Evolutionary conservation across 202 grass and related monocot genomes (phyloP), one percentile per base, ranked within the genome.

Genomic region (Cymbopogon flexuosus): DNA sequence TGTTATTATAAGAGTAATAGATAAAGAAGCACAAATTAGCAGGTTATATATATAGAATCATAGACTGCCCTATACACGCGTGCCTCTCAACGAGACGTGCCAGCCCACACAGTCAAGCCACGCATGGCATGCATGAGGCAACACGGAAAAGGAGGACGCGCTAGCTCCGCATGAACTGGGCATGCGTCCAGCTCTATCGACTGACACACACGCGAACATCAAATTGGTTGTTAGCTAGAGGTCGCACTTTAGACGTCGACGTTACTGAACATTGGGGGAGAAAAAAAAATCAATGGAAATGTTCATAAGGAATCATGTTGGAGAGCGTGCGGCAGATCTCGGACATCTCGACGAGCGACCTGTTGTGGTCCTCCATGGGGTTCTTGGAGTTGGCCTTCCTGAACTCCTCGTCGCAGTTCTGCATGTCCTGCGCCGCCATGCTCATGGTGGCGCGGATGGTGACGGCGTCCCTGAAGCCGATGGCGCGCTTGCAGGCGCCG

Each of bases 401-500:
- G 72, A 90, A 87, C 72, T 81, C 39, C 72, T 87, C 77, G 66
- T 90, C 72, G 60, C 85, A 90, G 13, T 62, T 58, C 66, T 67
- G 31, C 71, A 84, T 70, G 76, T 90, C 85, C 77, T 87, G 89
- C 23, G 24, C 49, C 77, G 34, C 81, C 84, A 87, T 80, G 76
- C 71, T 23, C 81, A 90, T 79, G 13, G 86, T 87, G 81, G 78
- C 77, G 0, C 81, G 64, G 70, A 84, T 73, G 72, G 78, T 77
- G 71, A 39, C 34, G 59, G 72, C 77, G 60, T 90, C 89, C 77
- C 65, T 72, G 65, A 84, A 84, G 11, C 15, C 40, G 65, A 84
- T 77, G 77, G 88, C 84, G 15, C 85, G 77, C 4, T 52, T 42
- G 8, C 72, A 69, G 0, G 81, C 81, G 14, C 77, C 85, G 0